Evolutionary conservation across 768 basidiomycete genomes (phyloP).

Genomic region (Dioszegia crocea): DNA sequence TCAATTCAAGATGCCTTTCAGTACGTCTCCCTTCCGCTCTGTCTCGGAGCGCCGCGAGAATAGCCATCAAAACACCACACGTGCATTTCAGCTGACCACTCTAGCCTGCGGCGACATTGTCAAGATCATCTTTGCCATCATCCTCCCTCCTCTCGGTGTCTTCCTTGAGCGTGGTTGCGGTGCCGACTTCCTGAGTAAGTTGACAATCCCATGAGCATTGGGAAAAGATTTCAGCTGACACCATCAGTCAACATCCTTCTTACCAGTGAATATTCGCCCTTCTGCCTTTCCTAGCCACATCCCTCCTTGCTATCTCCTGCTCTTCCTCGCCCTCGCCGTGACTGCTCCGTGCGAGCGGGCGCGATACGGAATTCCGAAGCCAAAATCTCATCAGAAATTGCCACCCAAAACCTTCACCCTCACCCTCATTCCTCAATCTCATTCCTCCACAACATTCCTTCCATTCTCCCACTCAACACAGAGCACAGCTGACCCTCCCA

Average conservation of each 20-base stretch:
- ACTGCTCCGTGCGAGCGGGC: too few species aligned
- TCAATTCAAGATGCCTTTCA: slow-evolving; percentile 33
- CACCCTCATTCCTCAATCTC: not conserved
- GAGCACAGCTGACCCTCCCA: slow-evolving; percentile 13
- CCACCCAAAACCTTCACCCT: not conserved
- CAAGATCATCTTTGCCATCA: slow-evolving; percentile 44
- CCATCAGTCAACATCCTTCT: slow-evolving; percentile 69
- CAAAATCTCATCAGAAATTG: not conserved
- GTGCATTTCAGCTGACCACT: not conserved
- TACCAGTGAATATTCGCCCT: slow-evolving; percentile 47
- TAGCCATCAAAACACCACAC: too few species aligned
- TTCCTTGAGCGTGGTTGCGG: slow-evolving; percentile 82
- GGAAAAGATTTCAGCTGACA: slow-evolving; percentile 10
- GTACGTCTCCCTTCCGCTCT: slow-evolving; percentile 17
- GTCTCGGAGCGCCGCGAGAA: too few species aligned
- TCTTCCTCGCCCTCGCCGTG: not conserved
- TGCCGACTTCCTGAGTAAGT: slow-evolving; percentile 63
- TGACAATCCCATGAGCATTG: not conserved
- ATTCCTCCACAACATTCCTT: slow-evolving; percentile 1
- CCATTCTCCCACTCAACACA: not conserved
- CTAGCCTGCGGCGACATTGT: slow-evolving; percentile 38
- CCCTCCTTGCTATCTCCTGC: not conserved
- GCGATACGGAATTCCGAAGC: too few species aligned
- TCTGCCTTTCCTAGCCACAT: not conserved
- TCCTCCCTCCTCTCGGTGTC: slow-evolving; percentile 65